Conservation (phyloP, 305 asterid species). For the Striga hermonthica region DNA sequence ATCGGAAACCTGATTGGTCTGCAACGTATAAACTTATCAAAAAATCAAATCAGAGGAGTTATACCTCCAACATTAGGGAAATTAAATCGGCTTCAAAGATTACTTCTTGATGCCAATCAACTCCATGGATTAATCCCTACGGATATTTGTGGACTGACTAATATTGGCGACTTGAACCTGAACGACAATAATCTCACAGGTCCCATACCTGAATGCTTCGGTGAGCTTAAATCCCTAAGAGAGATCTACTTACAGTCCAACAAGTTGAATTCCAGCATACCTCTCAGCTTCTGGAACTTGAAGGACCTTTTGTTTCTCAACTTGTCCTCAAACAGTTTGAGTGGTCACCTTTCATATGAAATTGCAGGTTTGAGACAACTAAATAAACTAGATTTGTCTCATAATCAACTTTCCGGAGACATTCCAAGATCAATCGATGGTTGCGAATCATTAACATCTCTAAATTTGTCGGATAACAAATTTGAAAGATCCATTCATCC, state of each 20-base stretch:
- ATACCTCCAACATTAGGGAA: constrained; percentile 29
- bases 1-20: constrained; percentile 32
- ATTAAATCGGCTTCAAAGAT: constrained; percentile 11
- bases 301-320: constrained; percentile 10
- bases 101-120: constrained; percentile 17
- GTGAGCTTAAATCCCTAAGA: constrained; percentile 12
- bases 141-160: constrained; percentile 25
- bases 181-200: constrained; percentile 23
- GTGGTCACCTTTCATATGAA: constrained; percentile 23
- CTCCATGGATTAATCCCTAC: constrained; percentile 26
- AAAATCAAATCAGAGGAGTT: constrained; percentile 22
- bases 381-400: constrained; percentile 2
- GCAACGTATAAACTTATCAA: background rate
- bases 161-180: constrained; percentile 20
- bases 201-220: constrained; percentile 30
- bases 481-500: constrained; percentile 22
- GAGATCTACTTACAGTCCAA: constrained; percentile 17
- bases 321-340: constrained; percentile 27
- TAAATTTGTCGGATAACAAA: constrained; percentile 14
- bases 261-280: constrained; percentile 25
- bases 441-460: constrained; percentile 14
- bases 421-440: constrained; percentile 22
- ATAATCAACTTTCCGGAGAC: constrained; percentile 17
- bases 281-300: constrained; percentile 30
- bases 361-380: constrained; percentile 22